These are phyloP conservation scores for Plectranthus barbatus DNA, from an alignment of 257 asterid genomes.

Conservation along the genomic window DNA sequence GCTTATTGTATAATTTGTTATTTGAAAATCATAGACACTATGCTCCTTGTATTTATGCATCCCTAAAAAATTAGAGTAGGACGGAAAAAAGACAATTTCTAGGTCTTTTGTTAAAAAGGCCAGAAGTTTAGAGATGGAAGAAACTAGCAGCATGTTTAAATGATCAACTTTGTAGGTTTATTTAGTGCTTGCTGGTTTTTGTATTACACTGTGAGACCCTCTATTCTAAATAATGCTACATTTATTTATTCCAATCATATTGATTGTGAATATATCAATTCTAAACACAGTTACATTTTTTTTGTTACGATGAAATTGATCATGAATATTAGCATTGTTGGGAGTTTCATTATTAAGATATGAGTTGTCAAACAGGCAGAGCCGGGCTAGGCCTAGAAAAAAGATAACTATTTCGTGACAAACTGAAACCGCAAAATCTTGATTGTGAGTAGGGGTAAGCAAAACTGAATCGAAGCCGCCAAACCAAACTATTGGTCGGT, in stretches of 20 bases:
- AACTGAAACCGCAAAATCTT: too few species aligned
- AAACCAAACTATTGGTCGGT: too few species aligned
- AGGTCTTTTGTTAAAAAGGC: too few species aligned
- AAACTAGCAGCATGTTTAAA: not conserved
- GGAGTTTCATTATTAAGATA: not conserved
- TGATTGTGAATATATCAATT: not conserved
- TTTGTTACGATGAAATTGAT: too few species aligned
- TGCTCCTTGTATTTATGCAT: not conserved
- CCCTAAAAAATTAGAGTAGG: not conserved
- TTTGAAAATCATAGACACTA: not conserved
- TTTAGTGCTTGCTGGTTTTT: not conserved
- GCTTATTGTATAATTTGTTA: conserved; percentile 12
- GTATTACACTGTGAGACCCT: not conserved
- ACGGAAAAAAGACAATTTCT: not conserved
- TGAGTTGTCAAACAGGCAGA: not conserved
- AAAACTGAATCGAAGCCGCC: too few species aligned
- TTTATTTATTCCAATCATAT: not conserved
- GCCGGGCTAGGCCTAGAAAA: too few species aligned
- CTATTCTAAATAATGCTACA: not conserved
- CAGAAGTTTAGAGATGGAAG: too few species aligned
- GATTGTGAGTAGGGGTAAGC: too few species aligned
- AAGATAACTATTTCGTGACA: too few species aligned
- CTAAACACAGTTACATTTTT: too few species aligned
- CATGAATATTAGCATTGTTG: too few species aligned
- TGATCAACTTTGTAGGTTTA: not conserved